Percentiles rank a stretch among this genome's conserved stretches.
Evolutionary conservation across 192 early-diverging fungal genomes (phyloP).

Genomic region (Allomyces arbusculus): DNA sequence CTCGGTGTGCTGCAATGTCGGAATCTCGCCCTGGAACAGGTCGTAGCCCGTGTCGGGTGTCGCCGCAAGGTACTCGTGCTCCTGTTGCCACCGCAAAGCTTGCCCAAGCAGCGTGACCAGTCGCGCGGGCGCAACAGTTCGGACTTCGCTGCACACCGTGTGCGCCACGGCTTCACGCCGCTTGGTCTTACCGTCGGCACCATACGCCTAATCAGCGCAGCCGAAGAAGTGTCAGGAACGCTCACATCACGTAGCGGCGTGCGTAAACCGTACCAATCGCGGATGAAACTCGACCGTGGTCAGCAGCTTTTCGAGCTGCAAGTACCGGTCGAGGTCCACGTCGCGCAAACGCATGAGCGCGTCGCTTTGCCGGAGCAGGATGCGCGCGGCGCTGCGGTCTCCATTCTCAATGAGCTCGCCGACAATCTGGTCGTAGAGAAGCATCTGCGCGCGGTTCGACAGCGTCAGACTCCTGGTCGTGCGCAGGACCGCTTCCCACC

Average conservation of each 20-base stretch:
- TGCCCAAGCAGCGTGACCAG: constrained; percentile 71
- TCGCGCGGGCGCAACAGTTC: constrained; percentile 36
- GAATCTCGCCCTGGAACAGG: constrained; percentile 53
- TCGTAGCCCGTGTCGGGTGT: constrained; percentile 49
- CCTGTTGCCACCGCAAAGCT: constrained; percentile 69
- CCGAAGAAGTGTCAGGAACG: too few relatives aligned
- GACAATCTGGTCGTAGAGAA: constrained; percentile 76
- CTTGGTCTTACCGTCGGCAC: constrained; percentile 42
- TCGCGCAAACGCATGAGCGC: constrained; percentile 68
- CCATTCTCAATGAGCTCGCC: constrained; percentile 68
- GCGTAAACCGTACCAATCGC: constrained; percentile 24
- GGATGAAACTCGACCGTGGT: constrained; percentile 47
- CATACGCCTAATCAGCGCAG: constrained; percentile 8
- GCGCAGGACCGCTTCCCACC: constrained; percentile 70
- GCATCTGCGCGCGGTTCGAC: constrained; percentile 44
- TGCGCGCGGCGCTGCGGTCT: constrained; percentile 64
- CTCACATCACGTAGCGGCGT: too few relatives aligned
- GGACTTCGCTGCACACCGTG: constrained; percentile 9
- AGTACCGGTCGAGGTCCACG: constrained; percentile 55
- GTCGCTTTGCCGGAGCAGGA: constrained; percentile 69
- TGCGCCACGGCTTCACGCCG: constrained; percentile 56
- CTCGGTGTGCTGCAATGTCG: constrained; percentile 37
- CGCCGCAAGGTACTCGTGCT: constrained; percentile 41
- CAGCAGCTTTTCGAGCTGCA: constrained; percentile 59
- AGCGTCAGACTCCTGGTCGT: constrained; percentile 47